Evolutionary conservation across 2,329 filamentous ascomycete genomes (phyloP), one percentile per base, ranked within the genome.

Genomic region (Domatiomyces catenatus): DNA sequence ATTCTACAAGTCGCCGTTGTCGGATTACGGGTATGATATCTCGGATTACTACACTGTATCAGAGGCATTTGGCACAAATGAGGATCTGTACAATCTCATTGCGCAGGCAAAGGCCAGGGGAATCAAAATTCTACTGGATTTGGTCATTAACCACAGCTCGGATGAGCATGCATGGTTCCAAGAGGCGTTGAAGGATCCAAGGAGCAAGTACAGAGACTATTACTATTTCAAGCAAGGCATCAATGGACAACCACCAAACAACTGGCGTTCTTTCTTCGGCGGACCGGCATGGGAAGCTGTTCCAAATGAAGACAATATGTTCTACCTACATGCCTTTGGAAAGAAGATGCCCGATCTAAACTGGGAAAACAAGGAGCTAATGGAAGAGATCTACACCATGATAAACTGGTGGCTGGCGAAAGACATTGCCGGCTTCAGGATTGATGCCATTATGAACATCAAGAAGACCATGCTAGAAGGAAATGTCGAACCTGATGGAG

Each of bases 311-410:
- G 22, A 32, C 2, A n/a, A 50, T n/a, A 17, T 86, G 63, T 86
- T 84, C 62, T 86, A 84, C 59, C 73, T 86, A 0, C 78, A 82
- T 55, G 71, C 88, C 10, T 88, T 85, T 62, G 76, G 79, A 6
- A 74, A 74, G 5, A 75, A 82, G 54, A 83, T 87, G 63, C 83
- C 84, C 0, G 84, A 88, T 58, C 69, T 88, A 10, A 88, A 88
- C 63, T 88, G 83, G 83, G 81, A 86, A 60, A 83, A 80, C 50
- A 66, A 70, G 0, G 75, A 73, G 19, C 74, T 78, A 0, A 74
- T 83, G 3, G 65, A 73, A 28, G 83, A 81, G 7, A 76, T 86
- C 18, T 83, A 84, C 62, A 73, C 71, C 7, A 70, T 79, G 1
- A 82, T 86, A 75, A 72, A 75, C 42, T 88, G 86, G 61, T 88